phyloP scores from a whole-genome alignment of 495 filamentous ascomycete genomes.

The Monascus purpureus region DNA sequence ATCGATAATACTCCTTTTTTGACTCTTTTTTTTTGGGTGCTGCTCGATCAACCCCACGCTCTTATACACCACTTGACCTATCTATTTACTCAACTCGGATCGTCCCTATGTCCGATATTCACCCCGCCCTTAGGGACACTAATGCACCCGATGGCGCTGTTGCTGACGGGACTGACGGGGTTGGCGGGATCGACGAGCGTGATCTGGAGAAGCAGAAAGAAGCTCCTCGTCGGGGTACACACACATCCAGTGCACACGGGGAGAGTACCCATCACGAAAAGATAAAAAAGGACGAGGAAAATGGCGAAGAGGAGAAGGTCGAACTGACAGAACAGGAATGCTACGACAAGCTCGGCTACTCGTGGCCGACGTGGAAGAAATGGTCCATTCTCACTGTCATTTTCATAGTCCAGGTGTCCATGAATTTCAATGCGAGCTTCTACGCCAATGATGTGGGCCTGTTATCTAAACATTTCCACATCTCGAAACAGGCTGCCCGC shows the following conservation, averaged over 20 bases:
- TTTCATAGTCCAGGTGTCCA: constrained; percentile 56
- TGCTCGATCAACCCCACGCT: no score
- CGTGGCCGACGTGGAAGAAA: constrained; percentile 45
- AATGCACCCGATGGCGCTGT: not conserved
- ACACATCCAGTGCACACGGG: constrained; percentile 2
- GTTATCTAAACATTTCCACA: constrained; percentile 41
- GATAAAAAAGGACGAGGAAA: constrained; percentile 1
- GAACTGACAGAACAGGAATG: constrained; percentile 45
- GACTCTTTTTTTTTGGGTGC: no score
- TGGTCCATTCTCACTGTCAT: constrained; percentile 56
- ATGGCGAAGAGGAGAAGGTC: constrained; percentile 24
- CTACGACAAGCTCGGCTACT: constrained; percentile 45
- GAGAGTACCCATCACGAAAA: constrained; percentile 1
- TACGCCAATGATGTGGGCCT: constrained; percentile 46
- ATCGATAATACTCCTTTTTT: no score
- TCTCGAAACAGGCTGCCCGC: constrained; percentile 43
- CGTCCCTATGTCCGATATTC: not conserved
- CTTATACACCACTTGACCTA: no score
- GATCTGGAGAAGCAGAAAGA: constrained; percentile 15
- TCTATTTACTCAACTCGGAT: no score
- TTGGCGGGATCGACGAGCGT: not conserved
- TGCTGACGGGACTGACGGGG: not conserved
- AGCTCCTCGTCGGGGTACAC: constrained; percentile 1
- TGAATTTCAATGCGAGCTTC: constrained; percentile 63
- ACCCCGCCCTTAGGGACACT: not conserved